These are phyloP conservation scores for Letharia columbiana DNA, from an alignment of 495 filamentous ascomycete genomes.

Conservation along the genomic window DNA sequence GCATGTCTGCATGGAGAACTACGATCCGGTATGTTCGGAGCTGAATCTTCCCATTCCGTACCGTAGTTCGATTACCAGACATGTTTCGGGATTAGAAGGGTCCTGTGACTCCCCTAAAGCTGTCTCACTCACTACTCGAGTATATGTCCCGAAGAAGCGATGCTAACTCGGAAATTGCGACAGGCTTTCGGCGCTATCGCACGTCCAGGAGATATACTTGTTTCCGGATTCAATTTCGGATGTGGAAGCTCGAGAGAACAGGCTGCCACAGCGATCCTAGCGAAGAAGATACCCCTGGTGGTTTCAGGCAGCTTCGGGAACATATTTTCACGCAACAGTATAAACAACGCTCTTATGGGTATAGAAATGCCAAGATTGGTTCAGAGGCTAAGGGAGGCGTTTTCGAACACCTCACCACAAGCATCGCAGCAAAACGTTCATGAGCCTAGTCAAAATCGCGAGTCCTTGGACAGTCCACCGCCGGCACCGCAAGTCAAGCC, in stretches of 20 bases:
- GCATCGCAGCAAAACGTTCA: conserved; percentile 25
- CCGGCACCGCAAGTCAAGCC: conserved; percentile 29
- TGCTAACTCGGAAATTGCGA: not conserved
- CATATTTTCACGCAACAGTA: conserved; percentile 79
- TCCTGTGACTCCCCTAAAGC: no score
- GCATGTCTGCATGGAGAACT: conserved; percentile 85
- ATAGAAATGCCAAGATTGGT: conserved; percentile 73
- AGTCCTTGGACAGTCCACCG: conserved; percentile 39
- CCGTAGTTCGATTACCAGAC: no score
- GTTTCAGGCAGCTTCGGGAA: conserved; percentile 82
- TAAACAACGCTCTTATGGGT: conserved; percentile 86
- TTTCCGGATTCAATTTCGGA: not conserved
- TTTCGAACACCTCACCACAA: conserved; percentile 5
- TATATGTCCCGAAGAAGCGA: not conserved
- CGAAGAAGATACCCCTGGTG: conserved; percentile 75
- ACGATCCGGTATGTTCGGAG: conserved; percentile 51
- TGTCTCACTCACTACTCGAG: no score
- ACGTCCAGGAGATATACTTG: no score
- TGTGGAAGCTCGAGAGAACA: conserved; percentile 78
- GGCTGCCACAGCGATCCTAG: conserved; percentile 80
- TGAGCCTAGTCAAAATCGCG: conserved; percentile 35
- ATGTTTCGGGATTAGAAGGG: no score
- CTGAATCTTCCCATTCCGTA: no score
- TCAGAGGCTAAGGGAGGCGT: conserved; percentile 53
- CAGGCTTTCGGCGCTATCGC: no score